phyloP scores from a whole-genome alignment of 306 rosid species.

The Gillenia trifoliata region DNA sequence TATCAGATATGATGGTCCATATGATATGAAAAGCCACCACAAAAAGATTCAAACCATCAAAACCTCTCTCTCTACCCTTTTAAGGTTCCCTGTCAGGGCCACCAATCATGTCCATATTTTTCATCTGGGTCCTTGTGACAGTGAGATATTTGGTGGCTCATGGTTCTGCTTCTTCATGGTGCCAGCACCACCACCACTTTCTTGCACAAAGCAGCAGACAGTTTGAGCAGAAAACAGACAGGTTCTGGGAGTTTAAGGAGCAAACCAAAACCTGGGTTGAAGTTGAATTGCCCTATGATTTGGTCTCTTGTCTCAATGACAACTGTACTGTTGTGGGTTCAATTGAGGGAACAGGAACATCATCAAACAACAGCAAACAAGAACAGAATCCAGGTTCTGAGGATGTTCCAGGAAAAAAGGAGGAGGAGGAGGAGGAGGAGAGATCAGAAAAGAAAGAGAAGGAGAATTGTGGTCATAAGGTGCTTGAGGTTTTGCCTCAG shows the following conservation, averaged over 20 bases:
- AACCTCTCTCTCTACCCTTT: slow-evolving; percentile 1
- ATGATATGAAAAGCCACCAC: slow-evolving; percentile 20
- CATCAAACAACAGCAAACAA: slow-evolving; percentile 5
- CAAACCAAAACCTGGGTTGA: slow-evolving; percentile 70
- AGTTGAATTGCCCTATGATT: slow-evolving; percentile 69
- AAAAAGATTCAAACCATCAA: slow-evolving; percentile 4
- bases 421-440: slow-evolving; percentile 10
- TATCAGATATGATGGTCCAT: slow-evolving; percentile 32
- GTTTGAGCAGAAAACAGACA: slow-evolving; percentile 73
- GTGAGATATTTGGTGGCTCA: slow-evolving; percentile 22
- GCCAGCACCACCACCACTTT: slow-evolving; percentile 47
- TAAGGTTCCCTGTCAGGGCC: slow-evolving; percentile 19
- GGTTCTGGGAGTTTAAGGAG: slow-evolving; percentile 79
- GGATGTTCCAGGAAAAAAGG: slow-evolving; percentile 27
- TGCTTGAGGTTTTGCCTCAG: slow-evolving; percentile 27
- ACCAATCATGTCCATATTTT: slow-evolving; percentile 45
- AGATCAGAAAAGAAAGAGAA: slow-evolving; percentile 15
- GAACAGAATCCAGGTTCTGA: slow-evolving; percentile 21
- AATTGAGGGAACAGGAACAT: slow-evolving; percentile 9
- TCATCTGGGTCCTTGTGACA: slow-evolving; percentile 42
- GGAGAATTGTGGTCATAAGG: slow-evolving; percentile 13
- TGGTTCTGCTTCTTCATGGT: slow-evolving; percentile 50
- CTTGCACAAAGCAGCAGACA: slow-evolving; percentile 31
- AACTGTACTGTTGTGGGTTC: slow-evolving; percentile 39
- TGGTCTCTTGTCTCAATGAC: slow-evolving; percentile 47